These are phyloP conservation scores for Francoa sonchifolia DNA, from an alignment of 441 rosid genomes.

Conservation along the genomic window DNA sequence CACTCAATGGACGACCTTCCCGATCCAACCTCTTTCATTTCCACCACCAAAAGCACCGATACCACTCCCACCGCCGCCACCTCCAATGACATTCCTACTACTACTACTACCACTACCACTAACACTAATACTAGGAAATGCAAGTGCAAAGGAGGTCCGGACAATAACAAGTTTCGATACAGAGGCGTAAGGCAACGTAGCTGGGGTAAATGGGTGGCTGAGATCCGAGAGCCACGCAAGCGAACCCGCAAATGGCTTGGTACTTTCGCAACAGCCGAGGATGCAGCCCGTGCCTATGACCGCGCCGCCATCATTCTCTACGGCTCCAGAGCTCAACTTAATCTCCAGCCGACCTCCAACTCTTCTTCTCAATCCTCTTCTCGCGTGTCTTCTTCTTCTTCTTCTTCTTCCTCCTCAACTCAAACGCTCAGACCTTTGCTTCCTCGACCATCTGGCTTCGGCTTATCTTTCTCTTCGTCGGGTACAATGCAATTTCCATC, in stretches of 20 bases:
- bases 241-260: conserved; percentile 91
- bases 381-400: conserved; percentile 24
- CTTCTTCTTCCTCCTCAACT: conserved; percentile 25
- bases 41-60: neutral
- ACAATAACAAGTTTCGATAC: conserved; percentile 70
- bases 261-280: conserved; percentile 84
- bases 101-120: neutral
- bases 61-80: conserved; percentile 5
- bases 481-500: conserved; percentile 8
- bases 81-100: too few relatives aligned
- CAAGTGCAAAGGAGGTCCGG: conserved; percentile 89
- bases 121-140: conserved; percentile 25
- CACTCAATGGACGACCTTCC: neutral
- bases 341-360: conserved; percentile 64
- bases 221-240: conserved; percentile 89
- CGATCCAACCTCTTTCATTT: neutral
- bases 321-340: conserved; percentile 81
- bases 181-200: conserved; percentile 86
- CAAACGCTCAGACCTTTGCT: conserved; percentile 75
- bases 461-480: conserved; percentile 12
- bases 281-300: conserved; percentile 90
- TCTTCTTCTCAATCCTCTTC: conserved; percentile 21
- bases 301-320: conserved; percentile 79
- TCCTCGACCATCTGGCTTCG: conserved; percentile 59
- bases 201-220: conserved; percentile 99